phyloP scores from a whole-genome alignment of 768 basidiomycete species.

The Mycena venus region DNA sequence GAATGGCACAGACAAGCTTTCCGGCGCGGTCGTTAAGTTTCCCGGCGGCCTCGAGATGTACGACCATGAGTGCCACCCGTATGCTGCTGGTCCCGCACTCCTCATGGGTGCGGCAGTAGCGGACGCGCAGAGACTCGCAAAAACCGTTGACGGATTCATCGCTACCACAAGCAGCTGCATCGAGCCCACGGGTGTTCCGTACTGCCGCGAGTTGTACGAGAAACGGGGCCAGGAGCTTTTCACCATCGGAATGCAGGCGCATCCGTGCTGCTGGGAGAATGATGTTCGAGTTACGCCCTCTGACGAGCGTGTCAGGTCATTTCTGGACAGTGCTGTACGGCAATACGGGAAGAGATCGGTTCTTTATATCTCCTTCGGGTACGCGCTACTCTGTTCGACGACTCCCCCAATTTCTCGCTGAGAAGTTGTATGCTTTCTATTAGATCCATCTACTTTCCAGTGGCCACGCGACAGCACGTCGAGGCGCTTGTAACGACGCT shows the following conservation, averaged over 20 bases:
- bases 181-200: constrained; percentile 11
- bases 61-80: constrained; percentile 25
- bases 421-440: background rate
- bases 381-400: background rate
- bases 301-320: constrained; percentile 1
- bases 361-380: constrained; percentile 30
- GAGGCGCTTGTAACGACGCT: constrained; percentile 17
- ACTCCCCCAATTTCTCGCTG: background rate
- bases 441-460: constrained; percentile 25
- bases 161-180: background rate
- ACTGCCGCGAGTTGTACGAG: background rate
- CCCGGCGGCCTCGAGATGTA: constrained; percentile 26
- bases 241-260: constrained; percentile 18
- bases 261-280: background rate
- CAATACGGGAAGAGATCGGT: constrained; percentile 17
- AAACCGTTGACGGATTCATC: constrained; percentile 16
- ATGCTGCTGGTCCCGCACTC: background rate
- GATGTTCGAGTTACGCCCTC: background rate
- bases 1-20: constrained; percentile 24
- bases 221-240: constrained; percentile 24
- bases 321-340: constrained; percentile 6
- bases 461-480: constrained; percentile 8
- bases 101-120: background rate
- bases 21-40: background rate
- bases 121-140: constrained; percentile 8